Conservation (phyloP, 257 asterid genomes). For the Fraxinus cuspidata region DNA sequence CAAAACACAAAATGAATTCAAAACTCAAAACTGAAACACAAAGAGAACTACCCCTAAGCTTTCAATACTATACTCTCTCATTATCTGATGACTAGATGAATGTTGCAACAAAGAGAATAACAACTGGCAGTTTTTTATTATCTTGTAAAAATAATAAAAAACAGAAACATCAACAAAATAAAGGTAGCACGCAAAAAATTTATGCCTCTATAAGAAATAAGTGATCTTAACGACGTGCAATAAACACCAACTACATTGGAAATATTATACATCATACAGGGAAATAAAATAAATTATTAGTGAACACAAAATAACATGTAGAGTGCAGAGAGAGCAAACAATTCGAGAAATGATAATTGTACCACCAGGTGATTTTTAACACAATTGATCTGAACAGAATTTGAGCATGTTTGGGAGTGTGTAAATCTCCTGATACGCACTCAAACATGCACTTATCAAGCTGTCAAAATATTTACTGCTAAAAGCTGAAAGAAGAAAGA, state of each 20-base stretch:
- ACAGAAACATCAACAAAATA: conserved; percentile 10
- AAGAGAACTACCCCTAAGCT: no score
- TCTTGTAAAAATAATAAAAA: not conserved
- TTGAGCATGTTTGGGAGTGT: not conserved
- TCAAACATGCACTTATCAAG: conserved; percentile 14
- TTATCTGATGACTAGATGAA: conserved; percentile 11
- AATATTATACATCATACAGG: not conserved
- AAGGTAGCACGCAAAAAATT: conserved; percentile 7
- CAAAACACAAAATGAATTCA: no score
- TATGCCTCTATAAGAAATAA: not conserved
- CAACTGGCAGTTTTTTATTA: not conserved
- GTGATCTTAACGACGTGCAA: conserved; percentile 10
- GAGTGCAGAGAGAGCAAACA: conserved; percentile 3
- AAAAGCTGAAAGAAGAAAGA: conserved; percentile 5
- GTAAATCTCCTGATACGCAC: not conserved
- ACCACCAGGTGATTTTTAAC: conserved; percentile 2
- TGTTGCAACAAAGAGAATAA: conserved; percentile 2
- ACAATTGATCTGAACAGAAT: conserved; percentile 19
- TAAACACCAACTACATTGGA: no score
- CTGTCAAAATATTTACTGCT: conserved; percentile 9
- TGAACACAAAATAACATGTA: no score
- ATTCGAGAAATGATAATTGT: not conserved
- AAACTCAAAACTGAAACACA: no score
- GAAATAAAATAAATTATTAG: no score
- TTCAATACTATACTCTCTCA: conserved; percentile 2